Evolutionary conservation across 164 flowering plant species (phyloP).

Genomic region (Pachysandra terminalis): DNA sequence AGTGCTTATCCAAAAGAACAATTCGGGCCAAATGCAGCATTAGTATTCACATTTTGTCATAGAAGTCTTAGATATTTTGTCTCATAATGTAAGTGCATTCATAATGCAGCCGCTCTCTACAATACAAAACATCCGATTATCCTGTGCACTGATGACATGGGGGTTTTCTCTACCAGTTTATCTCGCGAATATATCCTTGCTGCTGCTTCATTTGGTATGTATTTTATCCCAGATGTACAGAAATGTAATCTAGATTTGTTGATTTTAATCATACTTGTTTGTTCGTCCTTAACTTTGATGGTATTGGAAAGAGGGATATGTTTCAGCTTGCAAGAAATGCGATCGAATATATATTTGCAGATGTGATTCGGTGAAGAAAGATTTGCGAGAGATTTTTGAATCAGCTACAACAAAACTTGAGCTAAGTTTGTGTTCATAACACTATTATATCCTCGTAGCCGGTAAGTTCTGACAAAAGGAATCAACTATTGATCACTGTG

Average conservation of each 20-base stretch:
- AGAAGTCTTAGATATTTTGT: not conserved
- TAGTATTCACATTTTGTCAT: not conserved
- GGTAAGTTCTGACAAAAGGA: too few species aligned
- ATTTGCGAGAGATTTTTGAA: constrained; percentile 43
- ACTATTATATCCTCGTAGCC: too few species aligned
- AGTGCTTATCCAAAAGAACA: too few species aligned
- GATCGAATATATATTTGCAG: constrained; percentile 59
- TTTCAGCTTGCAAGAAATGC: constrained; percentile 59
- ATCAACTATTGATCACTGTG: too few species aligned
- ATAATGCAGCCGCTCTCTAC: constrained; percentile 75
- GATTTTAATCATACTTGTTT: not conserved
- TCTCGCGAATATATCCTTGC: constrained; percentile 70
- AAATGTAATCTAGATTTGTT: too few species aligned
- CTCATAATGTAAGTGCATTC: constrained; percentile 4
- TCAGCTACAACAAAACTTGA: constrained; percentile 30
- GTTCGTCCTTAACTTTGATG: constrained; percentile 28
- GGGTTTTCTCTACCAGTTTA: constrained; percentile 87
- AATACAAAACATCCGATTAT: constrained; percentile 64
- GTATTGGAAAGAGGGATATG: constrained; percentile 63
- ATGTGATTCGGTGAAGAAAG: constrained; percentile 52
- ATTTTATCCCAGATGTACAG: not conserved
- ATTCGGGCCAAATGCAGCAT: too few species aligned
- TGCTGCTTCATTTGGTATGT: constrained; percentile 73
- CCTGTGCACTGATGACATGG: constrained; percentile 89
- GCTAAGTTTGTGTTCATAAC: constrained; percentile 18